phyloP scores from a whole-genome alignment of 176 grass and related monocot genomes.

The Typha latifolia region DNA sequence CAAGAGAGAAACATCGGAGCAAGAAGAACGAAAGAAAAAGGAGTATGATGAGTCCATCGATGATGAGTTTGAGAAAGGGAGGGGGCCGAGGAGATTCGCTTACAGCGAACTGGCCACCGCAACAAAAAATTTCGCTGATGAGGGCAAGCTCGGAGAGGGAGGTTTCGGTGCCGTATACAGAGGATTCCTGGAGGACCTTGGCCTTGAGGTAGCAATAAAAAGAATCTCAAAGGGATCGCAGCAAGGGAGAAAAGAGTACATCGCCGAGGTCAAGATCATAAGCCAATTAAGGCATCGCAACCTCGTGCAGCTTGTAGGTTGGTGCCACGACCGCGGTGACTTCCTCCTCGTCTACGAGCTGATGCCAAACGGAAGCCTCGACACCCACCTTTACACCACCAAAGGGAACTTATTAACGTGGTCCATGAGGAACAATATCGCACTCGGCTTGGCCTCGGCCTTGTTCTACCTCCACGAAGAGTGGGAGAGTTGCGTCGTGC shows the following conservation, averaged over 20 bases:
- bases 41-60: constrained; percentile 42
- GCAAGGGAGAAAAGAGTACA: constrained; percentile 63
- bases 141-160: constrained; percentile 68
- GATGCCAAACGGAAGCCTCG: constrained; percentile 81
- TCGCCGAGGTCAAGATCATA: constrained; percentile 74
- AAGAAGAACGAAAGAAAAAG: constrained; percentile 21
- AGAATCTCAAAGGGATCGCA: constrained; percentile 50
- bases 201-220: constrained; percentile 66
- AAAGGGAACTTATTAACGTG: constrained; percentile 25
- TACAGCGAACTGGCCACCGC: constrained; percentile 50
- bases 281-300: constrained; percentile 69
- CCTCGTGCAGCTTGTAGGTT: constrained; percentile 66
- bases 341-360: constrained; percentile 76
- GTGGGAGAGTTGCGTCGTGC: constrained; percentile 44
- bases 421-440: constrained; percentile 34
- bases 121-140: constrained; percentile 55
- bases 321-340: constrained; percentile 77
- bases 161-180: constrained; percentile 71
- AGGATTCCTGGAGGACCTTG: constrained; percentile 29
- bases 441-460: constrained; percentile 55
- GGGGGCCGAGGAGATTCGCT: constrained; percentile 38
- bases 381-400: constrained; percentile 50
- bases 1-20: constrained; percentile 1
- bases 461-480: constrained; percentile 78
- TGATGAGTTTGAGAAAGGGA: constrained; percentile 42